phyloP scores from a whole-genome alignment of 2,329 filamentous ascomycete genomes.

The Aspergillus aculeatus region DNA sequence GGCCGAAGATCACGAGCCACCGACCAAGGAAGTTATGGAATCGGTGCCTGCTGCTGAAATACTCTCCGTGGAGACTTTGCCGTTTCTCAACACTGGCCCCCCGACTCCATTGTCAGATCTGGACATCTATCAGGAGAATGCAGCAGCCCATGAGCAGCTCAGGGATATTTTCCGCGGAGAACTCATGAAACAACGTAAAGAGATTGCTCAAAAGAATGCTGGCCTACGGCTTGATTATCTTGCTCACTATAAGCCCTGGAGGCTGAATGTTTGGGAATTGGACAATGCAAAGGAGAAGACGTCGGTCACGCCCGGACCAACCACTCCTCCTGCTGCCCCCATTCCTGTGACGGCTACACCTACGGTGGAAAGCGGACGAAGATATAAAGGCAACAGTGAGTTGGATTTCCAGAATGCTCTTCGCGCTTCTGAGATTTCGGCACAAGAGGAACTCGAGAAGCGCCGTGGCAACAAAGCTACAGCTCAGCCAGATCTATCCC shows the following conservation, averaged over 20 bases:
- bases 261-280: conserved; percentile 42
- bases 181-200: conserved; percentile 40
- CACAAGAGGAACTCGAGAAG: conserved; percentile 48
- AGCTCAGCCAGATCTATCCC: conserved; percentile 44
- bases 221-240: conserved; percentile 42
- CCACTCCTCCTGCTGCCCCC: conserved; percentile 36
- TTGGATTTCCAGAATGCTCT: conserved; percentile 51
- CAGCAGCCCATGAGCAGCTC: conserved; percentile 37
- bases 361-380: conserved; percentile 39
- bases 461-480: conserved; percentile 45
- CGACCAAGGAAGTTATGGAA: conserved; percentile 16
- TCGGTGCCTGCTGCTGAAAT: conserved; percentile 22
- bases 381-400: conserved; percentile 50
- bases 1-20: conserved; percentile 13
- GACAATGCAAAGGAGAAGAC: conserved; percentile 43
- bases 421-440: conserved; percentile 48
- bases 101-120: conserved; percentile 47
- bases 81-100: conserved; percentile 45
- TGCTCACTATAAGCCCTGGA: conserved; percentile 46
- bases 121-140: conserved; percentile 45
- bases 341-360: conserved; percentile 31
- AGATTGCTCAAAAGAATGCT: conserved; percentile 41
- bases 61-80: conserved; percentile 45
- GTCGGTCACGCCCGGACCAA: conserved; percentile 37
- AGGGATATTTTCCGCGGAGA: conserved; percentile 39